A percentile compares a stretch with the other conserved stretches of the same genome.
phyloP scores from a whole-genome alignment of 352 stramenopile species.

The Globisporangium splendens region DNA sequence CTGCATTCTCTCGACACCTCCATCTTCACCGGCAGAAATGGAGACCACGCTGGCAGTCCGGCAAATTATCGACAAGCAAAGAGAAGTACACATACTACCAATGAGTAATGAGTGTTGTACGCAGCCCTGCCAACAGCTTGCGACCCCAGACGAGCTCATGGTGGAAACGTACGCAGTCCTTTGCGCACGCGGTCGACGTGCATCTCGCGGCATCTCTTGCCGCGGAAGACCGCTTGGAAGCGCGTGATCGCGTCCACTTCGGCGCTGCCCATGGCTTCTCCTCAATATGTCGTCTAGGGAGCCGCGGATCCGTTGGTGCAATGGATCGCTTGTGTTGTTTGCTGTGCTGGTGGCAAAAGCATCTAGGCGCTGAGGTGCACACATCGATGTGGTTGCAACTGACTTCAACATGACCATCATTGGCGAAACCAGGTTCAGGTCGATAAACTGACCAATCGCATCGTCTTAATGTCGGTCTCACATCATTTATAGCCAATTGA shows the following conservation, averaged over 20 bases:
- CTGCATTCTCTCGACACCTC: constrained; percentile 48
- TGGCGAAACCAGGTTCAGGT: too few relatives aligned
- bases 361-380: too few relatives aligned
- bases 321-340: too few relatives aligned
- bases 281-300: not conserved
- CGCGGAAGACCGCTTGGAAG: constrained; percentile 59
- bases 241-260: constrained; percentile 20
- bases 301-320: too few relatives aligned
- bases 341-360: too few relatives aligned
- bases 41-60: constrained; percentile 48
- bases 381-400: too few relatives aligned
- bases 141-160: too few relatives aligned
- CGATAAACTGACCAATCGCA: too few relatives aligned
- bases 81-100: not conserved
- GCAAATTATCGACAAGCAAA: constrained; percentile 2
- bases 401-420: too few relatives aligned
- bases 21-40: constrained; percentile 58
- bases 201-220: constrained; percentile 41
- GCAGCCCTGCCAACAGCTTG: too few relatives aligned
- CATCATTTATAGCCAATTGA: too few relatives aligned
- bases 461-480: too few relatives aligned
- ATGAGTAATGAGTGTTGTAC: not conserved
- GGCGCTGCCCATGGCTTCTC: not conserved
- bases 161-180: constrained; percentile 36
- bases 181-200: constrained; percentile 50